These are phyloP conservation scores for Pestalotiopsis sp. DNA, from an alignment of 2,329 filamentous ascomycete species.

Conservation along the genomic window DNA sequence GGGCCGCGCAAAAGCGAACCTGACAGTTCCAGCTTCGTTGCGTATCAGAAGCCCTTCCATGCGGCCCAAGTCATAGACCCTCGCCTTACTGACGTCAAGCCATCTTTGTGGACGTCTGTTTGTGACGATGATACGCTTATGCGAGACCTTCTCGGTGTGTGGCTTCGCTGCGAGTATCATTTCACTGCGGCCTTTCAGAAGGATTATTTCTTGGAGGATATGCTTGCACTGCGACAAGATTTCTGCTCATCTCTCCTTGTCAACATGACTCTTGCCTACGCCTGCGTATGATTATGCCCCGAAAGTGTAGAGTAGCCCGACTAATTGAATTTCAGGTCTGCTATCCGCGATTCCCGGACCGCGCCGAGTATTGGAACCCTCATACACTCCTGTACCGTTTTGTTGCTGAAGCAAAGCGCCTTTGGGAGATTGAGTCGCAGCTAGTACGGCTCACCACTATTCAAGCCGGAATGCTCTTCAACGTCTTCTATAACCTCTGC, in stretches of 20 bases:
- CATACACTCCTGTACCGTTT: conserved; percentile 36
- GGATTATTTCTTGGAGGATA: conserved; percentile 41
- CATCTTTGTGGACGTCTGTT: conserved; percentile 40
- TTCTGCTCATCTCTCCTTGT: conserved; percentile 44
- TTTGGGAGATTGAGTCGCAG: conserved; percentile 34
- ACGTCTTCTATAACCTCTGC: conserved; percentile 30
- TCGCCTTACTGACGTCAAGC: conserved; percentile 28
- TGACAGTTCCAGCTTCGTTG: not conserved
- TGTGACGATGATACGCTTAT: conserved; percentile 37
- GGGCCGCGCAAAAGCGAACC: not conserved
- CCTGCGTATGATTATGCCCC: conserved; percentile 34
- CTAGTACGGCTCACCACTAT: conserved; percentile 32
- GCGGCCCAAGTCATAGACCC: conserved; percentile 37
- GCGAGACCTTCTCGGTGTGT: conserved; percentile 29
- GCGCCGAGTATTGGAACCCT: conserved; percentile 37
- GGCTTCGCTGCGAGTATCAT: conserved; percentile 38
- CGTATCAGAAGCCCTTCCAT: conserved; percentile 40
- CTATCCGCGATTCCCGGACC: conserved; percentile 26
- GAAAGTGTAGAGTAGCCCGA: not conserved
- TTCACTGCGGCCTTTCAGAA: conserved; percentile 40
- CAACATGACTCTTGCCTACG: conserved; percentile 38
- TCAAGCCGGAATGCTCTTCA: conserved; percentile 36
- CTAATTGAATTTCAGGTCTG: conserved; percentile 26
- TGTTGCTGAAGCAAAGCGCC: conserved; percentile 36
- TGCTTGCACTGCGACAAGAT: conserved; percentile 28